Percentiles rank a stretch among this genome's conserved stretches.
Evolutionary conservation across 495 filamentous ascomycete species (phyloP).

Genomic region (Cercophora samala): DNA sequence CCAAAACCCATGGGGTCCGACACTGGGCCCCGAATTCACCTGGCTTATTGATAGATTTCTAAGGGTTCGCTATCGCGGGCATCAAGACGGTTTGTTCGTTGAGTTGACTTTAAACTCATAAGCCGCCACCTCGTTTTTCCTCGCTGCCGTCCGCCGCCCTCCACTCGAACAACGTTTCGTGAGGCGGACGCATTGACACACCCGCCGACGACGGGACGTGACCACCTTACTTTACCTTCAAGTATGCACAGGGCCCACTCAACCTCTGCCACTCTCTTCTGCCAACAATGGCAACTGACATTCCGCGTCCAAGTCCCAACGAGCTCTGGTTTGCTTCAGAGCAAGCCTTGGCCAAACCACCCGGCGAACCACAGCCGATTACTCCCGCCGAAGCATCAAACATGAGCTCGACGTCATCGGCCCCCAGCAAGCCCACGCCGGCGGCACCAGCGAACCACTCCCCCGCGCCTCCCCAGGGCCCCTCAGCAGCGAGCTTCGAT

Average conservation of each 20-base stretch:
- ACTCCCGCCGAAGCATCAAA: slow-evolving; percentile 20
- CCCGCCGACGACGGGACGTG: not conserved
- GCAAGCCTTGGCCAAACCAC: slow-evolving; percentile 4
- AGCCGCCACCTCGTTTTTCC: not conserved
- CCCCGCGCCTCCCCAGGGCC: not conserved
- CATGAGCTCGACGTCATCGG: slow-evolving; percentile 48
- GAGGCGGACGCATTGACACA: slow-evolving; percentile 3
- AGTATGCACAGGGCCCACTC: slow-evolving; percentile 5
- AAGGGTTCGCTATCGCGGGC: not conserved
- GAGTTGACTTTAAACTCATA: not conserved
- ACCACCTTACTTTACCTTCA: not conserved
- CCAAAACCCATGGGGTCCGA: slow-evolving; percentile 26
- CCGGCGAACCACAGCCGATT: slow-evolving; percentile 17
- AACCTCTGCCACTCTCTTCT: not conserved
- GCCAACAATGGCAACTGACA: slow-evolving; percentile 3
- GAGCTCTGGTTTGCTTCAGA: not conserved
- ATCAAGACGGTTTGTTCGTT: not conserved
- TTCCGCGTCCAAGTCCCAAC: not conserved
- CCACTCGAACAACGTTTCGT: not conserved
- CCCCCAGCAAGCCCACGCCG: slow-evolving; percentile 44
- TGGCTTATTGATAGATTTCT: not conserved
- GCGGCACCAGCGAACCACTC: slow-evolving; percentile 28
- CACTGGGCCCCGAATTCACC: slow-evolving; percentile 23
- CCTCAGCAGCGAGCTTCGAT: slow-evolving; percentile 42
- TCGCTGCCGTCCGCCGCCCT: not conserved